Evolutionary conservation across 75 land plant species (phyloP), one percentile per base, ranked within the genome.

Genomic region (Sequoia sempervirens): DNA sequence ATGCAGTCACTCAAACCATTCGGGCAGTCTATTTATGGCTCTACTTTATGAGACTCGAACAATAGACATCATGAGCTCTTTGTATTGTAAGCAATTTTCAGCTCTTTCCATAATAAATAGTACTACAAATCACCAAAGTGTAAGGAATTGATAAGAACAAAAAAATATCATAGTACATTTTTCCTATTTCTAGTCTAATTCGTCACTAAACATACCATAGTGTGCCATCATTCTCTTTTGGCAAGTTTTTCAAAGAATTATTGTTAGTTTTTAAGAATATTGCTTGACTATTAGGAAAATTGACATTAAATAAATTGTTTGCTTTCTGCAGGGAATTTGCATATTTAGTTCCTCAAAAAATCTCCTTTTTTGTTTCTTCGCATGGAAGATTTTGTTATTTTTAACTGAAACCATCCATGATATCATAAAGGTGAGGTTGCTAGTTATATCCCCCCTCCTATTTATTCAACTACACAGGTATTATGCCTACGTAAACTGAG

Each of bases 201-300:
- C 36, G 73, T 12, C 73, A 11, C 73, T 32, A 30, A 70, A 70
- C 36, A 70, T 70, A 15, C 11, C 32, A 37, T 32, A 32, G 73
- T 37, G 36, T 70, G 73, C 32, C 15, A 70, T 32, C 73, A 70
- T 70, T 28, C 36, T 28, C 36, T 30, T 70, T 12, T 37, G 32
- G 73, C 34, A 61, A 70, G 73, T 70, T 70, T 70, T 61, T 61
- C n/a, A 32, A 32, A 32, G 73, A 70, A 70, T 70, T 70, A 37
- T 70, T 70, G 36, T 30, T 30, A 61, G 66, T 9, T 23, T 5
- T 61, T 0, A 58, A 56, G 64, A 58, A 20, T 18, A 15, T 17
- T 18, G 61, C 23, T 3, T 56, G 61, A 4, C 61, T 17, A 14
- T 56, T 17, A 56, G 58, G 20, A 56, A 18, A 56, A 56, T 1